Evolutionary conservation across 2,329 filamentous ascomycete species (phyloP).

Genomic region (Cladosporium sp.): DNA sequence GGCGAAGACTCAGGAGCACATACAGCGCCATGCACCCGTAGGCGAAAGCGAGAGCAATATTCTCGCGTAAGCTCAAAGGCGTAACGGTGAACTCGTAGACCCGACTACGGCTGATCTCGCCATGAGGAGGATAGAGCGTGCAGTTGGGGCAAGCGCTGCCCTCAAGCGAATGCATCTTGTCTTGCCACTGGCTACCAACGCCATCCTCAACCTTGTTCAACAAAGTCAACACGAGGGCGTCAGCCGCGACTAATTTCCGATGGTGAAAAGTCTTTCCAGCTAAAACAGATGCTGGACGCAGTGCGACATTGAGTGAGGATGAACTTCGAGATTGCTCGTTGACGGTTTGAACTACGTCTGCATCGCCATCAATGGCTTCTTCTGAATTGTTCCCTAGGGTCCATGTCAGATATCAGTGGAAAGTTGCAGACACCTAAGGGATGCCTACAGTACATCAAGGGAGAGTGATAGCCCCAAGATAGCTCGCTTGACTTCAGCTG

Average conservation of each 20-base stretch:
- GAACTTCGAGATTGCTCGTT: slow-evolving; percentile 57
- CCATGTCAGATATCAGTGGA: not conserved
- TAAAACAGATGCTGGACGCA: slow-evolving; percentile 73
- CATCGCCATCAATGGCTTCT: slow-evolving; percentile 53
- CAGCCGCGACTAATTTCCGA: slow-evolving; percentile 61
- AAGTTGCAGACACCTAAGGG: not conserved
- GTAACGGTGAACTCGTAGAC: slow-evolving; percentile 75
- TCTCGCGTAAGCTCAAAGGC: slow-evolving; percentile 63
- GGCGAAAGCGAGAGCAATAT: slow-evolving; percentile 56
- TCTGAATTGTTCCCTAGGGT: slow-evolving; percentile 50
- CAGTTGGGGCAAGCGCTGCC: slow-evolving; percentile 48
- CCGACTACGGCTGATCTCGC: slow-evolving; percentile 49
- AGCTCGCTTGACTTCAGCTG: slow-evolving; percentile 27
- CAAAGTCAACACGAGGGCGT: slow-evolving; percentile 72
- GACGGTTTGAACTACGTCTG: slow-evolving; percentile 61
- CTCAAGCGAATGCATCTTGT: slow-evolving; percentile 50
- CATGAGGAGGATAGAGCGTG: slow-evolving; percentile 59
- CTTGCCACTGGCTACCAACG: slow-evolving; percentile 60
- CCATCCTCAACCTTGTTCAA: slow-evolving; percentile 62
- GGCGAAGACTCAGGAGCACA: slow-evolving; percentile 60
- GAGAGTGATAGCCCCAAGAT: slow-evolving; percentile 77
- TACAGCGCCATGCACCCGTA: slow-evolving; percentile 61
- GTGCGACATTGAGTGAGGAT: slow-evolving; percentile 65
- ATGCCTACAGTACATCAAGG: slow-evolving; percentile 61
- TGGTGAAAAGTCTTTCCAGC: slow-evolving; percentile 72